Evolutionary conservation across 139 green algal genomes (phyloP).

Genomic region (Picochlorum sp.): DNA sequence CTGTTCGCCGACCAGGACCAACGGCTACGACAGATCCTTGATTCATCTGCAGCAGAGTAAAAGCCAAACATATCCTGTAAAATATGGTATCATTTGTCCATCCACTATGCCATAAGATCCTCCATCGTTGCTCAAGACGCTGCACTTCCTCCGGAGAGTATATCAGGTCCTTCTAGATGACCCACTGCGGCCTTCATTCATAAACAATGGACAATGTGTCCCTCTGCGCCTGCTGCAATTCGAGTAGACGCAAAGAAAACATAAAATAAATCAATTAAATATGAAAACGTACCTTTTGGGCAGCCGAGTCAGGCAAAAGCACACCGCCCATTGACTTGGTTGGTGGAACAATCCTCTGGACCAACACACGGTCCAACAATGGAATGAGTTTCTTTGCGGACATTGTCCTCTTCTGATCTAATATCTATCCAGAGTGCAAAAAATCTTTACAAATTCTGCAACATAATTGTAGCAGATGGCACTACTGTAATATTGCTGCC

Average conservation of each 20-base stretch:
- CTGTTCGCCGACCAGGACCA: constrained; percentile 64
- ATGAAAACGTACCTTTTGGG: constrained; percentile 13
- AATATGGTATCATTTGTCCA: background rate
- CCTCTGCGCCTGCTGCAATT: background rate
- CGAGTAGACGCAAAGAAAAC: background rate
- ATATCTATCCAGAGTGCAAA: too few species aligned
- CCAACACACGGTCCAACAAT: constrained; percentile 73
- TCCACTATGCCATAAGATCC: too few species aligned
- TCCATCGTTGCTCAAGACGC: too few species aligned
- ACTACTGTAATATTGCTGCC: too few species aligned
- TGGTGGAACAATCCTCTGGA: constrained; percentile 69
- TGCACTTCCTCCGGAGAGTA: too few species aligned
- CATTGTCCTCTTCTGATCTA: constrained; percentile 1
- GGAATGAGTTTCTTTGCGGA: constrained; percentile 35
- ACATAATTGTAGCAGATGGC: too few species aligned
- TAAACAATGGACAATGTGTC: background rate
- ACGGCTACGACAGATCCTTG: constrained; percentile 82
- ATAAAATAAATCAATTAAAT: background rate
- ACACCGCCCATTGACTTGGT: constrained; percentile 81
- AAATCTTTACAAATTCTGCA: too few species aligned
- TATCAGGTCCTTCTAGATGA: too few species aligned
- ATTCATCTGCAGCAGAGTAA: constrained; percentile 67
- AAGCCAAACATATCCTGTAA: too few species aligned
- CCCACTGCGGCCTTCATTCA: too few species aligned
- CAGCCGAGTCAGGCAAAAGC: constrained; percentile 80